Evolutionary conservation across 305 asterid genomes (phyloP), one percentile per base, ranked within the genome.

Genomic region (Ilex paraguariensis): DNA sequence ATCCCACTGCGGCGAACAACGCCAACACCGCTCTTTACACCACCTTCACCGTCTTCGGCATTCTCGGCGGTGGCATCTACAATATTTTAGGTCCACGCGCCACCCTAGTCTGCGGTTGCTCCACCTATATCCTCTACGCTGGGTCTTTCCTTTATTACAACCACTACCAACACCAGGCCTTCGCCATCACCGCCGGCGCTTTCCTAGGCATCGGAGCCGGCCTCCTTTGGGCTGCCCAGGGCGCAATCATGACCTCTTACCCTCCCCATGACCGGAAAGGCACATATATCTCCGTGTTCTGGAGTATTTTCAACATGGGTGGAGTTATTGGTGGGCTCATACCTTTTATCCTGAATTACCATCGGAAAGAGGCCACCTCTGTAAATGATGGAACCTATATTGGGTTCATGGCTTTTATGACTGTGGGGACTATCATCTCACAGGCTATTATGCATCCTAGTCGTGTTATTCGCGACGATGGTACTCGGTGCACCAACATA

Each of bases 21-120:
- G 97, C 98, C 28, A 90, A 85, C 87, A 92, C 98, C 59, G 97
- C 98, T 67, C 90, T 92, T 17, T 92, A 92, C 91, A 82, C 96
- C 57, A 77, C 95, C 75, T 92, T 92, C 69, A 83, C 96, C 28
- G 50, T 92, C 7, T 92, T 92, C 66, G 97, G 95, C 2, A 32
- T 92, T 7, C 72, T 92, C 1, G 97, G 97, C 14, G 96, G 97
- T 15, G 96, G 97, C 2, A 84, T 92, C 59, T 92, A 92, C 81
- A 92, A 92, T 79, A 79, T 92, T n/a, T 65, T 88, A 2, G 96
- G 97, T 32, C 97, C 98, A 13, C 66, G 79, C 49, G 72, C 81
- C 5, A 91, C 97, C 0, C 67, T 91, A 8, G 56, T 84, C 61
- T 59, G 70, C 42, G 95, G 93, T 32, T 91, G 97, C 55, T 87